These are phyloP conservation scores for Vanilla planifolia DNA, from an alignment of 106 monocot species.

Conservation along the genomic window DNA sequence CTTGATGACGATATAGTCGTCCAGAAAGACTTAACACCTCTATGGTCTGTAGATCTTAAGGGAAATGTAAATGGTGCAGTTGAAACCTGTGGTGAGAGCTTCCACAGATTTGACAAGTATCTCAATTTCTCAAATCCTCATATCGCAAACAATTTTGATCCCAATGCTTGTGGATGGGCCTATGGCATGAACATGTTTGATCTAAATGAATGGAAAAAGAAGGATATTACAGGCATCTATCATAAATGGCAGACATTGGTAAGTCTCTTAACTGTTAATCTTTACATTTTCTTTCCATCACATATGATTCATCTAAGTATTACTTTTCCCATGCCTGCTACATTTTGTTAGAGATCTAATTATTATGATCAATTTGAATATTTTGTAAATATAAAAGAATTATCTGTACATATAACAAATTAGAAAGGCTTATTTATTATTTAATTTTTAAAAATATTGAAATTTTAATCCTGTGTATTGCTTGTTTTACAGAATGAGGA, in stretches of 20 bases:
- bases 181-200: slow-evolving; percentile 78
- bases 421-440: too few species aligned
- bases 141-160: slow-evolving; percentile 59
- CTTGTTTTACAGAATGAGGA: slow-evolving; percentile 63
- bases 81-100: slow-evolving; percentile 68
- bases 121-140: slow-evolving; percentile 65
- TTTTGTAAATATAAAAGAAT: too few species aligned
- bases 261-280: slow-evolving; percentile 11
- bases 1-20: slow-evolving; percentile 75
- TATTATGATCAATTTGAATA: too few species aligned
- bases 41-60: slow-evolving; percentile 56
- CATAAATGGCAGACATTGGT: slow-evolving; percentile 70
- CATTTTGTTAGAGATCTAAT: too few species aligned
- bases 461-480: too few species aligned
- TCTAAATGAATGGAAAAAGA: slow-evolving; percentile 58
- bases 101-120: slow-evolving; percentile 65
- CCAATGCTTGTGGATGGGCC: slow-evolving; percentile 64
- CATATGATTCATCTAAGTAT: too few species aligned
- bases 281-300: too few species aligned
- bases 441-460: too few species aligned
- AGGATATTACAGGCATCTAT: slow-evolving; percentile 62
- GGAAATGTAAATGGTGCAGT: slow-evolving; percentile 76
- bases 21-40: slow-evolving; percentile 54
- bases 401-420: too few species aligned
- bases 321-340: too few species aligned